Percentiles rank a stretch among this genome's conserved stretches.
Conservation (phyloP, 129 eudicot species). For the Daucus carota region DH1_v3.0 NC_030381.2:2287501-2288000, state of each 20-base stretch:
- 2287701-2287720: background rate
- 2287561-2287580: background rate
- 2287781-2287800: background rate
- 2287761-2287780: background rate
- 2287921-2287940: background rate
- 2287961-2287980: background rate
- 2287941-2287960: background rate
- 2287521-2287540: background rate
- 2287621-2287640: background rate
- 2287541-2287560: background rate
- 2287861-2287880: background rate
- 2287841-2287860: background rate
- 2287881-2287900: background rate
- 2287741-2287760: background rate
- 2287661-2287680: background rate
- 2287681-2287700: background rate
- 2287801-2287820: slow-evolving; percentile 1
- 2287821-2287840: background rate
- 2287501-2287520: background rate
- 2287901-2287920: background rate
- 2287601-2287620: background rate
- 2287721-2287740: background rate
- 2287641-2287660: background rate
- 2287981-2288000: background rate
- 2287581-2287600: background rate